A percentile compares a stretch with the other conserved stretches of the same genome.
Evolutionary conservation across 1,139 yeast genomes (phyloP).

Genomic region (Hyphopichia burtonii): DNA sequence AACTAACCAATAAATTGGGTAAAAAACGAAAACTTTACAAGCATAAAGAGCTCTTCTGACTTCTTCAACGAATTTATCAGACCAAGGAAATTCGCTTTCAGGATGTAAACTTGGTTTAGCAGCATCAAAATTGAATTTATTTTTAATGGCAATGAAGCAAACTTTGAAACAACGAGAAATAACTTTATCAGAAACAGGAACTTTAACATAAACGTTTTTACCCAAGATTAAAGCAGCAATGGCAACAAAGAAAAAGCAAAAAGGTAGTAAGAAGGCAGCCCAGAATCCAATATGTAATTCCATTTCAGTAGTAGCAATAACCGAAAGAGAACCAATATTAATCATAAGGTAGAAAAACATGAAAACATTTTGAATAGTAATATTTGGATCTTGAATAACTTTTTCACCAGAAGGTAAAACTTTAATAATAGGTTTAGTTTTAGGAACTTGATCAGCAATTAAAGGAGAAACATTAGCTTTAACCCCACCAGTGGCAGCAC

Average conservation of each 20-base stretch:
- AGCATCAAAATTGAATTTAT: conserved; percentile 49
- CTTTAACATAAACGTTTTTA: conserved; percentile 54
- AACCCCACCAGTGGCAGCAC: conserved; percentile 81
- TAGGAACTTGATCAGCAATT: conserved; percentile 70
- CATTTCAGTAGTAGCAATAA: conserved; percentile 42
- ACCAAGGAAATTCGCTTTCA: conserved; percentile 50
- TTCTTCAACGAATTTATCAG: conserved; percentile 62
- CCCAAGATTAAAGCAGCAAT: conserved; percentile 56
- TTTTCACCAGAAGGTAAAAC: conserved; percentile 36
- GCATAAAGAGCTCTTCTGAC: conserved; percentile 57
- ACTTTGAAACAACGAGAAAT: conserved; percentile 56
- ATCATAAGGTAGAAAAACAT: conserved; percentile 45
- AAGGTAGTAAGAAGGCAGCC: conserved; percentile 55
- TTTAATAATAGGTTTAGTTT: conserved; percentile 34
- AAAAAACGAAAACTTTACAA: conserved; percentile 62
- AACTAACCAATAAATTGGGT: conserved; percentile 66
- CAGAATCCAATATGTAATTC: conserved; percentile 40
- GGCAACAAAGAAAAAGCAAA: conserved; percentile 65
- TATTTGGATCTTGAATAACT: conserved; percentile 40
- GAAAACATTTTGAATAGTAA: conserved; percentile 42
- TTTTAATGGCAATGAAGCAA: conserved; percentile 43
- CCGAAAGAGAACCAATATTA: conserved; percentile 40
- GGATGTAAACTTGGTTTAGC: conserved; percentile 57
- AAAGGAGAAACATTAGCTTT: conserved; percentile 77
- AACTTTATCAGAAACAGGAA: conserved; percentile 64